Conservation (phyloP, 192 early-diverging fungal genomes). For the Allomyces javanicus region DNA sequence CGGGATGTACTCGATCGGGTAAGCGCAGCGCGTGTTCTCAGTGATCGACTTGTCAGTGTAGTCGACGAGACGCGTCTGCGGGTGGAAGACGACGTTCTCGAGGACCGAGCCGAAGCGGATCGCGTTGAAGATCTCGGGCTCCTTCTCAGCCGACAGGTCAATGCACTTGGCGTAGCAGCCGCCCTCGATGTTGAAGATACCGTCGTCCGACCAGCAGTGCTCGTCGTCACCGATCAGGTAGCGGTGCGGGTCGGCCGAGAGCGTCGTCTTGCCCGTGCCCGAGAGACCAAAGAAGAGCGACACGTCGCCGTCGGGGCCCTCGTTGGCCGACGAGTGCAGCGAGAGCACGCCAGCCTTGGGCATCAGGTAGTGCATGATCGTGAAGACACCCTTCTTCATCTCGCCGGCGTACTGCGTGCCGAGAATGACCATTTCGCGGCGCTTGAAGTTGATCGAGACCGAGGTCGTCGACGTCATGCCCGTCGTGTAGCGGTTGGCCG, state of each 20-base stretch:
- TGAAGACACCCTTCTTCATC: slow-evolving; percentile 99
- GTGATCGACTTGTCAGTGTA: slow-evolving; percentile 61
- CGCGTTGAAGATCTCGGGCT: slow-evolving; percentile 95
- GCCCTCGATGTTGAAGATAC: slow-evolving; percentile 98
- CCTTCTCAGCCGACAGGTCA: slow-evolving; percentile 85
- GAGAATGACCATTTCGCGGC: slow-evolving; percentile 90
- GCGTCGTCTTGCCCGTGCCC: slow-evolving; percentile 95
- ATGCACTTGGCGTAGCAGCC: slow-evolving; percentile 98
- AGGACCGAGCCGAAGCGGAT: slow-evolving; percentile 84
- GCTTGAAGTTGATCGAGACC: slow-evolving; percentile 80
- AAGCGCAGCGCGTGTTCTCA: slow-evolving; percentile 91
- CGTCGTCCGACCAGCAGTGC: slow-evolving; percentile 95
- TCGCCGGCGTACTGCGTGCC: slow-evolving; percentile 97
- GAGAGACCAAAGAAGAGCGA: slow-evolving; percentile 96
- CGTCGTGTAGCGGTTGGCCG: slow-evolving; percentile 78
- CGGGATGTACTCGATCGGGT: slow-evolving; percentile 87
- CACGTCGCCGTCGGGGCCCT: slow-evolving; percentile 70
- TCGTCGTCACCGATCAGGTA: slow-evolving; percentile 96
- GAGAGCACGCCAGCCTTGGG: slow-evolving; percentile 79
- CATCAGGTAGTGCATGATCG: slow-evolving; percentile 98
- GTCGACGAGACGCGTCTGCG: slow-evolving; percentile 52
- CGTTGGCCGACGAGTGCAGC: slow-evolving; percentile 87
- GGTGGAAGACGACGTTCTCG: slow-evolving; percentile 80
- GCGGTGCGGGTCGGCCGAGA: slow-evolving; percentile 83
- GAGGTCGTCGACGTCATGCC: slow-evolving; percentile 91